phyloP scores from a whole-genome alignment of 2,329 filamentous ascomycete species.

The Pleomassaria siparia region DNA sequence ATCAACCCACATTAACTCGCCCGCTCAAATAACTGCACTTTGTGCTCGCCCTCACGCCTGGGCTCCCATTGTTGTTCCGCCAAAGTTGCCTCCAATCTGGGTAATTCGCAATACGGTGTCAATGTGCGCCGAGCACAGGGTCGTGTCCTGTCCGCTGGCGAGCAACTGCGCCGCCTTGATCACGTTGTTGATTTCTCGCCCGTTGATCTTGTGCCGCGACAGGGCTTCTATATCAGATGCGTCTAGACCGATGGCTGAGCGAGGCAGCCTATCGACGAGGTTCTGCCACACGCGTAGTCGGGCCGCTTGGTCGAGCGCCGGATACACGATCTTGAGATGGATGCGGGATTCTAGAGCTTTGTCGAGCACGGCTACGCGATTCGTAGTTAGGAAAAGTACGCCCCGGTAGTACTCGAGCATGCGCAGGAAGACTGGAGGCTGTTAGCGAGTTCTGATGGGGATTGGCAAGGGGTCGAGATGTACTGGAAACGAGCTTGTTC shows the following conservation, averaged over 20 bases:
- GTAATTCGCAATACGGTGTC: conserved; percentile 33
- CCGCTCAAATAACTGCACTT: conserved; percentile 4
- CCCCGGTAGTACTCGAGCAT: conserved; percentile 45
- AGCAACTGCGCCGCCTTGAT: conserved; percentile 47
- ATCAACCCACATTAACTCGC: conserved; percentile 27
- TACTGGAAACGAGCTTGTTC: conserved; percentile 21
- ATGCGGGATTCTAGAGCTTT: conserved; percentile 39
- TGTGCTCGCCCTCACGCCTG: conserved; percentile 21
- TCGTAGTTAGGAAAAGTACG: conserved; percentile 34
- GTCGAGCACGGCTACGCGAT: conserved; percentile 45
- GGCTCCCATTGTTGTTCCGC: no score
- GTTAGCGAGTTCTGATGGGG: not conserved
- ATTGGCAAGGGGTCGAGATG: not conserved
- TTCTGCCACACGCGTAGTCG: conserved; percentile 44
- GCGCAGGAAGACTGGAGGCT: conserved; percentile 32
- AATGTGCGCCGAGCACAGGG: conserved; percentile 30
- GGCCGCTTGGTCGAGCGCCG: conserved; percentile 48
- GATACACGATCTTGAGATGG: conserved; percentile 52
- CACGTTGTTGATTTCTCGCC: conserved; percentile 48
- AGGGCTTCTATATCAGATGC: conserved; percentile 33
- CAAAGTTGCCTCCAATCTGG: conserved; percentile 18
- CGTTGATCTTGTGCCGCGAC: conserved; percentile 16
- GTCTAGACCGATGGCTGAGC: conserved; percentile 12
- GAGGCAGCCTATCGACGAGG: conserved; percentile 13
- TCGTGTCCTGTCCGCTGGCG: conserved; percentile 29